Percentiles rank a stretch among this genome's conserved stretches.
These are phyloP conservation scores for Leishmania tropica DNA, from an alignment of 208 protist genomes.

Conservation along the genomic window DNA sequence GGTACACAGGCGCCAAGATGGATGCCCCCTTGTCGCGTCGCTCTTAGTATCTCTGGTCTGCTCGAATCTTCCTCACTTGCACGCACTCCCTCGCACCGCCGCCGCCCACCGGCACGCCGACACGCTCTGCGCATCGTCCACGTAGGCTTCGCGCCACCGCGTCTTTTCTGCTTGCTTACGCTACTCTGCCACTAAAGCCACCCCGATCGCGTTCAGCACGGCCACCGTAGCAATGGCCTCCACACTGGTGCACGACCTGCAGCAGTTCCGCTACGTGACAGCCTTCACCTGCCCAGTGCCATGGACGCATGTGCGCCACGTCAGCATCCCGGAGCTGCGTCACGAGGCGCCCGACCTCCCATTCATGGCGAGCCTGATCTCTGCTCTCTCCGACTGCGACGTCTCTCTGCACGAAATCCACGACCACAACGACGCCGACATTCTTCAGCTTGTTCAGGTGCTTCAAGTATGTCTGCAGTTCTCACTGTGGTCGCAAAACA, in stretches of 20 bases:
- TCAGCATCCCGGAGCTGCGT: constrained; percentile 51
- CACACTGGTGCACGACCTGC: constrained; percentile 47
- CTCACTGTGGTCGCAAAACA: constrained; percentile 76
- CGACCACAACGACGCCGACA: constrained; percentile 50
- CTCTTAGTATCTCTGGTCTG: neutral
- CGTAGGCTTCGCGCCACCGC: neutral
- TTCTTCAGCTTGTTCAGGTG: constrained; percentile 64
- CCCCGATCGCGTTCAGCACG: neutral
- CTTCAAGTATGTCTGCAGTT: constrained; percentile 84
- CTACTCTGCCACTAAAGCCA: neutral
- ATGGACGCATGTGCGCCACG: constrained; percentile 60
- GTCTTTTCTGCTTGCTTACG: neutral
- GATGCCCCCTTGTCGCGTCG: neutral
- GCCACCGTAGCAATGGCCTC: neutral
- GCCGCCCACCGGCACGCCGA: neutral
- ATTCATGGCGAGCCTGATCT: constrained; percentile 71
- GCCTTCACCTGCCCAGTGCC: constrained; percentile 32
- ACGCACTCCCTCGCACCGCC: neutral
- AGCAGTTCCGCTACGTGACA: constrained; percentile 53
- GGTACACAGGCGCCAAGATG: neutral
- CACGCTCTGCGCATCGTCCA: neutral
- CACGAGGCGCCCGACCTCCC: constrained; percentile 61
- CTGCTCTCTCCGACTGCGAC: constrained; percentile 37
- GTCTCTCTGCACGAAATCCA: constrained; percentile 36
- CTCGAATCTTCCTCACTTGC: neutral